Evolutionary conservation across 192 early-diverging fungal genomes (phyloP).

Genomic region (Umbelopsis sp.): DNA sequence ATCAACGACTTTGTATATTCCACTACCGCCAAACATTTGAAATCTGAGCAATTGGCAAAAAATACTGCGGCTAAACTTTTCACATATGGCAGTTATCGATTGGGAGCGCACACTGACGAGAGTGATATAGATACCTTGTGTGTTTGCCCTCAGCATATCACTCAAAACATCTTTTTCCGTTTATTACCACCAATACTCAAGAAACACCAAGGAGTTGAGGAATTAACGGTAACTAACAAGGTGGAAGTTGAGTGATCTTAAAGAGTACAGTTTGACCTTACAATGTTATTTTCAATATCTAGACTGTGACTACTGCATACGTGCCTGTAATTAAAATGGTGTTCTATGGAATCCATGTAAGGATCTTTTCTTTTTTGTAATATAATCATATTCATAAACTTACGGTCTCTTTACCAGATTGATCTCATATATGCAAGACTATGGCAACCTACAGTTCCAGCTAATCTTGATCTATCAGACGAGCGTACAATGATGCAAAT

Average conservation of each 20-base stretch:
- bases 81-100: conserved; percentile 70
- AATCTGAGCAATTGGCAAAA: conserved; percentile 50
- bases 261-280: neutral
- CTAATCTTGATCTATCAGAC: conserved; percentile 80
- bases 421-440: conserved; percentile 90
- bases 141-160: conserved; percentile 61
- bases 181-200: conserved; percentile 37
- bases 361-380: neutral
- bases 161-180: conserved; percentile 65
- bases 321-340: conserved; percentile 71
- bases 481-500: conserved; percentile 67
- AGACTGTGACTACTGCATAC: conserved; percentile 61
- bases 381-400: no score
- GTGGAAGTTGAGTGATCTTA: neutral
- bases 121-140: conserved; percentile 77
- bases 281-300: neutral
- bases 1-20: conserved; percentile 56
- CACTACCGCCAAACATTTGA: conserved; percentile 28
- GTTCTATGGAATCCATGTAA: conserved; percentile 61
- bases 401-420: conserved; percentile 52
- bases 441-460: conserved; percentile 66
- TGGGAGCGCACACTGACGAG: conserved; percentile 67
- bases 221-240: conserved; percentile 43
- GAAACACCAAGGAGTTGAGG: conserved; percentile 54
- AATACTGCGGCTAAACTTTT: conserved; percentile 64